Conservation (phyloP, 768 basidiomycete genomes). For the Mycena polygramma region DNA sequence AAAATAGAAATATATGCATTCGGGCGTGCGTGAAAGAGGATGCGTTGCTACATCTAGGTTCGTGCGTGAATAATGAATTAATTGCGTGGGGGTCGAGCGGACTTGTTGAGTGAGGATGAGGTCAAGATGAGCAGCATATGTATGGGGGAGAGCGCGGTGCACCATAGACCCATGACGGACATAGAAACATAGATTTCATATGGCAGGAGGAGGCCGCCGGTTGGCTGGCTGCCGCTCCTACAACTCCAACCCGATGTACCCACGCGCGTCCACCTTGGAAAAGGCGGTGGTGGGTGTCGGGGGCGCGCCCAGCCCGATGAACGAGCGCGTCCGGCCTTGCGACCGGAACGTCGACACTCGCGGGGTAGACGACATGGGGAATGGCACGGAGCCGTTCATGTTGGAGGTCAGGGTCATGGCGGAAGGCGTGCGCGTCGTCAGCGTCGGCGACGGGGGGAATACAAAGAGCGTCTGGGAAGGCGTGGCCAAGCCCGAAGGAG, state of each 20-base stretch:
- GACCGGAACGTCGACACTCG: conserved; percentile 77
- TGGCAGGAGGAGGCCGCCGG: conserved; percentile 2
- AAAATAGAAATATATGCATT: conserved; percentile 29
- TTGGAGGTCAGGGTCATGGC: conserved; percentile 86
- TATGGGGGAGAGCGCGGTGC: conserved; percentile 19
- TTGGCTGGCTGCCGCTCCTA: conserved; percentile 8
- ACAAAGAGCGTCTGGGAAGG: conserved; percentile 90
- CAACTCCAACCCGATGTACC: conserved; percentile 74
- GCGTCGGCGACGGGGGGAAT: conserved; percentile 82
- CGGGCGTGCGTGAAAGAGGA: conserved; percentile 21
- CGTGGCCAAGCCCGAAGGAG: conserved; percentile 53
- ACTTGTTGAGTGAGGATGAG: conserved; percentile 18
- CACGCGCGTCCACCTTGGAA: conserved; percentile 86
- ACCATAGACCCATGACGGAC: conserved; percentile 30
- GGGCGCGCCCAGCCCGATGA: conserved; percentile 77
- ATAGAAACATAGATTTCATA: conserved; percentile 39
- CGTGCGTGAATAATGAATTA: conserved; percentile 36
- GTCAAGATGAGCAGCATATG: conserved; percentile 28
- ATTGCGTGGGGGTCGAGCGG: conserved; percentile 26
- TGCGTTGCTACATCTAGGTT: conserved; percentile 29
- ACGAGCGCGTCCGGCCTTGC: conserved; percentile 77
- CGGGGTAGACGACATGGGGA: conserved; percentile 71
- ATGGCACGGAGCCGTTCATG: conserved; percentile 54
- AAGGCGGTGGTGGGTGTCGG: conserved; percentile 85
- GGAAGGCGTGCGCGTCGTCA: conserved; percentile 76